These are phyloP conservation scores for Berkeleyomyces rouxiae DNA, from an alignment of 2,329 filamentous ascomycete genomes.

Conservation along the genomic window DNA sequence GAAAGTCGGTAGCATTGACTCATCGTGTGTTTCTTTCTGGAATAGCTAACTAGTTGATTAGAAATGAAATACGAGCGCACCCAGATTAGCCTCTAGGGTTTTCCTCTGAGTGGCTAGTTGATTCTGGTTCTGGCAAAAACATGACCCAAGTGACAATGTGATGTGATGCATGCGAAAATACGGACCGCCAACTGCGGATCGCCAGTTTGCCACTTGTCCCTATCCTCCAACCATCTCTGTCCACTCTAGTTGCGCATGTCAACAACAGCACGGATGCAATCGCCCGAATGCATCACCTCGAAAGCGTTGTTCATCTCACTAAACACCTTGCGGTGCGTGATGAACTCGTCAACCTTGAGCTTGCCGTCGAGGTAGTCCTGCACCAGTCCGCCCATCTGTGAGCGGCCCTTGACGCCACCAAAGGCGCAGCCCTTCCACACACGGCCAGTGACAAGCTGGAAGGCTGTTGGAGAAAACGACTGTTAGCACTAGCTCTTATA, in stretches of 20 bases:
- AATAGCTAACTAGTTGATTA: no score
- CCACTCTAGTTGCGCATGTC: conserved; percentile 32
- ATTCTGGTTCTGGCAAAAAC: no score
- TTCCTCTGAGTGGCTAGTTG: no score
- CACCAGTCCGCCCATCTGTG: conserved; percentile 75
- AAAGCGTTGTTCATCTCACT: conserved; percentile 79
- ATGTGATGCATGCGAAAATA: no score
- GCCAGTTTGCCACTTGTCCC: not conserved
- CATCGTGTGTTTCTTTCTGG: no score
- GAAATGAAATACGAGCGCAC: no score
- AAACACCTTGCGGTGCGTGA: conserved; percentile 81
- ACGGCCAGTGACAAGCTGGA: conserved; percentile 95
- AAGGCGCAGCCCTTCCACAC: conserved; percentile 98
- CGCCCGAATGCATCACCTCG: conserved; percentile 83
- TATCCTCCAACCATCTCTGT: not conserved
- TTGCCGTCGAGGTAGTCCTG: conserved; percentile 75
- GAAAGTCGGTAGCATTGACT: no score
- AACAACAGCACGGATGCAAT: conserved; percentile 92
- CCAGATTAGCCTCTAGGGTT: no score
- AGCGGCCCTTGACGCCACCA: conserved; percentile 92
- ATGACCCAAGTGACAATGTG: no score
- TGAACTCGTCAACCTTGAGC: conserved; percentile 98
- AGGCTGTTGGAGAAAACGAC: conserved; percentile 40
- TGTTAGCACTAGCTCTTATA: conserved; percentile 5
- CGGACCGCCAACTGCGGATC: no score